Base-by-base conservation (phyloP, 2,329 filamentous ascomycete genomes). In the Colletotrichum camelliae region DNA sequence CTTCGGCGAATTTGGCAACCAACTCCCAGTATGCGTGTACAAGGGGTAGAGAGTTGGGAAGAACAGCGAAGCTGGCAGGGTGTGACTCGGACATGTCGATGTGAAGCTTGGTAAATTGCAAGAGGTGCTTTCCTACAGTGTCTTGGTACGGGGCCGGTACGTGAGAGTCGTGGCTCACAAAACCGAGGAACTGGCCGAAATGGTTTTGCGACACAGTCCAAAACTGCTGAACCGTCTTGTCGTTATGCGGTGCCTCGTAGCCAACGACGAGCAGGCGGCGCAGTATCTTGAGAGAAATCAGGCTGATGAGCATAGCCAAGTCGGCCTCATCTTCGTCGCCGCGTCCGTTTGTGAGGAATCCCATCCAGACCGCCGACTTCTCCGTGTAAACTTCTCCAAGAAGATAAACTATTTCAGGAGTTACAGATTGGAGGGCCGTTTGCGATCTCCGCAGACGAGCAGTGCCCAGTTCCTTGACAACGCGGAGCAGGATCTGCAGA, bases 51-150 rank as follows among this genome's bases (percentile, higher is more conserved):
- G 95, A 96, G 80, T 95, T 93, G 3, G 96, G 95, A 8, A 99
- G 89, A 15, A 95, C 88, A 1, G 93, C 93, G 83, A 98, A 98
- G 70, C 95, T 94, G 5, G 94, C 93, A 2, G 96, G 93, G 82
- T 98, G 96, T 7, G 89, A 86, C 66, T 92, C 91, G 2, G 95
- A 92, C 93, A 98, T 96, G 72, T 95, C 93, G 52, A 97, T 89
- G 82, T 98, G 97, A 4, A 99, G 87, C 84, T 98, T 99, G 5
- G 96, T 93, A 66, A 98, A 93, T 81, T 98, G 96, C 57, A 98
- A 86, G 3, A 98, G 88, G 81, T 98, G 96, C 82, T 96, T 97
- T 78, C 94, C 94, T n/a, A 98, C 87, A 29, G 94, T 82, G 43
- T 89, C 90, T 74, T 91, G 90, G 29, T 92, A 89, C 5, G 86